A percentile compares a stretch with the other conserved stretches of the same genome.
Evolutionary conservation across 2,329 filamentous ascomycete genomes (phyloP).

Genomic region (Colletotrichum cuscutae): DNA sequence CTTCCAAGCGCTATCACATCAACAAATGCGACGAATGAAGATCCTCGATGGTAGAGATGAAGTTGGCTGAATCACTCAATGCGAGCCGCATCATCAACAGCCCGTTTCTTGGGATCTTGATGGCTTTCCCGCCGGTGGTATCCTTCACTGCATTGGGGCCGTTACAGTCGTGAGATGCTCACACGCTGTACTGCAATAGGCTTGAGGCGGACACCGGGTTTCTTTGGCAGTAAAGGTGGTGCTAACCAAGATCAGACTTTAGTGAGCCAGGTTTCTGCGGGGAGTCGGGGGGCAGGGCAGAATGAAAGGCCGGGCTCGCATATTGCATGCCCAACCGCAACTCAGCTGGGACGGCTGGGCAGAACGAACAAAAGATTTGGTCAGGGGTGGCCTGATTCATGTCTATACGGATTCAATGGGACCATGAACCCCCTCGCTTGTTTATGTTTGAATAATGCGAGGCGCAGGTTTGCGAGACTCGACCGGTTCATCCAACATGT

Average conservation of each 20-base stretch:
- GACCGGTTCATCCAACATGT: neutral
- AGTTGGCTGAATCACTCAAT: neutral
- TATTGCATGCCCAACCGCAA: neutral
- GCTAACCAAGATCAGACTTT: neutral
- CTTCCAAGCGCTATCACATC: neutral
- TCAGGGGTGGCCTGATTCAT: constrained; percentile 16
- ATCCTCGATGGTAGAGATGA: neutral
- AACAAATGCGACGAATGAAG: neutral
- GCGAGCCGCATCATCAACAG: neutral
- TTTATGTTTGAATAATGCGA: neutral
- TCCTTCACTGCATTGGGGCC: neutral
- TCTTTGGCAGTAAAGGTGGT: neutral
- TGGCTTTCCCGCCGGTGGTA: neutral
- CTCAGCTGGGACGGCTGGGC: constrained; percentile 4
- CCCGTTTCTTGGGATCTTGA: neutral
- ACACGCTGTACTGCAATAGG: neutral
- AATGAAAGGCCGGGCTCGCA: neutral
- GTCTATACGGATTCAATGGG: neutral
- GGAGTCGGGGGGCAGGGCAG: neutral
- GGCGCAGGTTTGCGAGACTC: neutral
- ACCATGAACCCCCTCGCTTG: neutral
- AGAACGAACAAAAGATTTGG: neutral
- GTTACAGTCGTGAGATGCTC: neutral
- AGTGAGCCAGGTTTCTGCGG: neutral
- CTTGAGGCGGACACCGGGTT: neutral